Percentiles rank a stretch among this genome's conserved stretches.
phyloP scores from a whole-genome alignment of 192 early-diverging fungal genomes.

The Coemansia sp. region DNA sequence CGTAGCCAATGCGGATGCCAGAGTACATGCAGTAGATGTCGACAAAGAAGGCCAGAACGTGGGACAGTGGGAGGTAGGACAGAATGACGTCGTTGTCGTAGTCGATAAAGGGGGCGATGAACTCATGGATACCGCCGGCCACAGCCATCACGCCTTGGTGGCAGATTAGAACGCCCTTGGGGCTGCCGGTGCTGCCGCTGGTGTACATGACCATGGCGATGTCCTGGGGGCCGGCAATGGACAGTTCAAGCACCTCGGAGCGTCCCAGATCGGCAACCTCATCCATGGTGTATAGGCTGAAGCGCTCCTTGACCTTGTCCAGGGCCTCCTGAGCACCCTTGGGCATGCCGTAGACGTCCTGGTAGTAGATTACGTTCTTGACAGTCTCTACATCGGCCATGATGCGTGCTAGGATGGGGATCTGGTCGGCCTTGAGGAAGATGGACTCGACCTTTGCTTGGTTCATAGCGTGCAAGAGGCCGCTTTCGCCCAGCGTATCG shows the following conservation, averaged over 20 bases:
- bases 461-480: slow-evolving; percentile 83
- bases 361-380: slow-evolving; percentile 61
- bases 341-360: slow-evolving; percentile 43
- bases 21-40: slow-evolving; percentile 66
- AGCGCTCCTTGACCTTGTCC: slow-evolving; percentile 55
- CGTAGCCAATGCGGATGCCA: slow-evolving; percentile 64
- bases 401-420: slow-evolving; percentile 44
- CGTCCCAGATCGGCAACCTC: slow-evolving; percentile 69
- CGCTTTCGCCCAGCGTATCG: slow-evolving; percentile 82
- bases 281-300: slow-evolving; percentile 60
- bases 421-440: slow-evolving; percentile 59
- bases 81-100: slow-evolving; percentile 57
- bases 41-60: slow-evolving; percentile 81
- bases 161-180: slow-evolving; percentile 88
- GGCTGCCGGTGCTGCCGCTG: slow-evolving; percentile 84
- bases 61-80: slow-evolving; percentile 82
- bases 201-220: slow-evolving; percentile 90
- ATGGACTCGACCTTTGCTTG: slow-evolving; percentile 73
- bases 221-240: slow-evolving; percentile 43
- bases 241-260: slow-evolving; percentile 47
- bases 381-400: slow-evolving; percentile 47
- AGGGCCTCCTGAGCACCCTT: slow-evolving; percentile 56
- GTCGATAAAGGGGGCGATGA: slow-evolving; percentile 37
- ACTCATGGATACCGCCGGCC: slow-evolving; percentile 38
- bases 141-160: slow-evolving; percentile 82